Evolutionary conservation across 805 yeast species (phyloP), one percentile per base, ranked within the genome.

Genomic region (Zygosaccharomyces bisporus): DNA sequence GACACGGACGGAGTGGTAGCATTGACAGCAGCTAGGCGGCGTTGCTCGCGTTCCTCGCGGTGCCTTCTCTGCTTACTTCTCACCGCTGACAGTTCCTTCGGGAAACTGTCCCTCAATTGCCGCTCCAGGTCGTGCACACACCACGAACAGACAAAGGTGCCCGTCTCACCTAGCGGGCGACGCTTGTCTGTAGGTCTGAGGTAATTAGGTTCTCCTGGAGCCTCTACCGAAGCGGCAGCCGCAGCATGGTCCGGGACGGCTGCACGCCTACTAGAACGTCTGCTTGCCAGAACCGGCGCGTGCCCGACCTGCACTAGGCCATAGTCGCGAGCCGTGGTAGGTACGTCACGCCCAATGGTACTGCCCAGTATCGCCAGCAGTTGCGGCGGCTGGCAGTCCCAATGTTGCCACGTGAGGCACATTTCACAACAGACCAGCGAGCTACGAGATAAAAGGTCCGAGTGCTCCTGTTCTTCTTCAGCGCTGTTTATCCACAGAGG

Each of bases 391-490:
- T 40, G 43, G 34, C 53, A 59, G 25, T 60, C 60, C 64, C 63
- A 60, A 46, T 59, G 64, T 39, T 60, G 61, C 69, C 69, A 65
- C 41, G 52, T 54, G 19, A 53, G 50, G 45, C 68, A 63, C 19
- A 40, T 21, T 25, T 62, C 66, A 53, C 69, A 65, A 46, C 66
- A 60, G 4, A 65, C 43, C 13, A 65, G 49, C 6, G 59, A 56
- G 19, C 45, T 45, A 16, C 45, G 30, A 3, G 32, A 12, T 4
- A 54, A 46, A n/a, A 49, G 23, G 4, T 49, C 43, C 6, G 44
- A 20, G 27, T 43, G 39, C 7, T 41, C 32, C n/a, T 54, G 53
- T 30, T 50, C 54, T 9, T 42, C 45, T 2, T 50, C 49, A 12
- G 41, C 41, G 32, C 12, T 38, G 7, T 34, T 37, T 23, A 43